Evolutionary conservation across 176 grass and related monocot species (phyloP), one percentile per base, ranked within the genome.

Genomic region (Triticum urartu): DNA sequence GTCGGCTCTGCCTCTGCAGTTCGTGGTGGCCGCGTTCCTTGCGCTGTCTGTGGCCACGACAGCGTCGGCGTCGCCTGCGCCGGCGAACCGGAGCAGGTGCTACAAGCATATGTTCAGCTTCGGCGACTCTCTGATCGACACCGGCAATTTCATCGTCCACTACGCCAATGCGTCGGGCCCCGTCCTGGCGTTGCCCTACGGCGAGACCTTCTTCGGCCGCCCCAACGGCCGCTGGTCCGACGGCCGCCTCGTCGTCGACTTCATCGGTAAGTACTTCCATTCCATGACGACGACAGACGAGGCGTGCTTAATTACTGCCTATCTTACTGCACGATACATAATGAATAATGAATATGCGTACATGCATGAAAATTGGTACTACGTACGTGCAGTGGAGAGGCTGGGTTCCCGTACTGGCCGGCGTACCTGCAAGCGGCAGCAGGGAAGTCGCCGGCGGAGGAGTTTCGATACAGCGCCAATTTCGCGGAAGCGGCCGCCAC

Each of bases 401-500:
- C 71, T 98, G 59, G 81, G 83, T 79, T 74, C 20, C 91, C 89
- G 7, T 81, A 79, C 35, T 82, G 90, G 65, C 59, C 85, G 72
- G 87, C 92, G 38, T 98, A 95, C 79, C 60, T 97, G 5, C 83
- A 20, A 0, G 92, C 79, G 17, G 50, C 50, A 7, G 15, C 50
- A 1, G 50, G 15, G 28, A 87, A 88, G 61, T 74, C 71, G n/a
- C 71, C 72, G 72, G 40, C 72, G 13, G 72, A 88, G 38, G 89
- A 93, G 30, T 97, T 93, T 72, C 68, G 40, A 47, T 81, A 91
- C 34, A 92, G 95, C 54, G 87, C 87, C 30, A 98, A 98, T 84
- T 98, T 98, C 42, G 95, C 92, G 4, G 95, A 95, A 26, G 95
- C 75, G 9, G 92, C 92, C 62, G 91, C 79, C 33, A 95, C 95